Evolutionary conservation across 2,329 filamentous ascomycete species (phyloP).

Genomic region (Penicillium verrucosum): DNA sequence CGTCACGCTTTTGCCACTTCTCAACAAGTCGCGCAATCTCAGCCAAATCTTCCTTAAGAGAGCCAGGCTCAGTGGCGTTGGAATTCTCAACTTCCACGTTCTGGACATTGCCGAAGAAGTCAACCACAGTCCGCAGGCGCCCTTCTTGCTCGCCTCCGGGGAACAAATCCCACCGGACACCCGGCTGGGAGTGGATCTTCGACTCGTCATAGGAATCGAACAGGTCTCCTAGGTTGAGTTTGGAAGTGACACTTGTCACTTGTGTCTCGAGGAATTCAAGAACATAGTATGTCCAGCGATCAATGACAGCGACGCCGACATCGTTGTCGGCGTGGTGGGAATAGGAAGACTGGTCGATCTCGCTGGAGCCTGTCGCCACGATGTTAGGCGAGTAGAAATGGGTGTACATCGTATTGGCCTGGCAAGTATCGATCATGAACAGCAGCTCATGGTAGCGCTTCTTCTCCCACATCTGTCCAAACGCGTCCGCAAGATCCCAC

Average conservation of each 20-base stretch:
- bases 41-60: slow-evolving; percentile 66
- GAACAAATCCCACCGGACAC: slow-evolving; percentile 94
- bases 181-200: slow-evolving; percentile 91
- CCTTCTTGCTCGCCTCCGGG: slow-evolving; percentile 74
- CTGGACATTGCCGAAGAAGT: slow-evolving; percentile 98
- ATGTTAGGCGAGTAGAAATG: slow-evolving; percentile 98
- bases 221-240: slow-evolving; percentile 85
- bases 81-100: slow-evolving; percentile 82
- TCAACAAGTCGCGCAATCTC: slow-evolving; percentile 64
- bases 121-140: slow-evolving; percentile 77
- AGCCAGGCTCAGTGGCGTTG: slow-evolving; percentile 51
- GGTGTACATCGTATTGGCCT: slow-evolving; percentile 98
- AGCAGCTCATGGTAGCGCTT: slow-evolving; percentile 97
- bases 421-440: slow-evolving; percentile 99
- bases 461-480: slow-evolving; percentile 99
- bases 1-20: slow-evolving; percentile 44
- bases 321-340: slow-evolving; percentile 98
- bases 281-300: slow-evolving; percentile 98
- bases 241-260: slow-evolving; percentile 78
- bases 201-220: slow-evolving; percentile 95
- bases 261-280: slow-evolving; percentile 93
- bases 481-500: slow-evolving; percentile 93
- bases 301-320: slow-evolving; percentile 95
- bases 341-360: slow-evolving; percentile 94
- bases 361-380: slow-evolving; percentile 93